A percentile compares a stretch with the other conserved stretches of the same genome.
Evolutionary conservation across 2,329 filamentous ascomycete species (phyloP).

Genomic region (Colletotrichum sojae): DNA sequence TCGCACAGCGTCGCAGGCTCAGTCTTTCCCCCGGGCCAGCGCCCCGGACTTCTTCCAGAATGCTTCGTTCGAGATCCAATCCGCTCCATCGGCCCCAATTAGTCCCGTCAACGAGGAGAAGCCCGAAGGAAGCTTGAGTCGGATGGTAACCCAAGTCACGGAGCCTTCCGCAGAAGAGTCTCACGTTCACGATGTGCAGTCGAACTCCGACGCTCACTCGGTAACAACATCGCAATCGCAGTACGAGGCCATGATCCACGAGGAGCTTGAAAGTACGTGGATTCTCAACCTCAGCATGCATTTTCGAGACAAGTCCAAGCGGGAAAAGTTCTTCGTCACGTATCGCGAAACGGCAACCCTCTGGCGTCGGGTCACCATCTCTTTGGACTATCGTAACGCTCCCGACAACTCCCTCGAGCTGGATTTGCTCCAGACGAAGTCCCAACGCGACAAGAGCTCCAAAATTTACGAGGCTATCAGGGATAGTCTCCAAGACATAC

Average conservation of each 20-base stretch:
- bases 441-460: constrained; percentile 91
- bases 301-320: constrained; percentile 90
- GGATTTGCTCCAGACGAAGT: constrained; percentile 82
- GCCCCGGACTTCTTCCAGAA: constrained; percentile 61
- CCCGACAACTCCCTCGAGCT: constrained; percentile 86
- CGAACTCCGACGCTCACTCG: constrained; percentile 60
- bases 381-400: constrained; percentile 90
- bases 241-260: constrained; percentile 77
- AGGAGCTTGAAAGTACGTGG: constrained; percentile 90
- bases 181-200: constrained; percentile 49
- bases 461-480: constrained; percentile 96
- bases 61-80: constrained; percentile 45
- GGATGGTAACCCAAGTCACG: constrained; percentile 42
- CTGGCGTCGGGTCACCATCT: constrained; percentile 93
- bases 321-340: constrained; percentile 98
- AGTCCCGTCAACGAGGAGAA: constrained; percentile 51
- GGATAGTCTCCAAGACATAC: constrained; percentile 91
- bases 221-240: constrained; percentile 61
- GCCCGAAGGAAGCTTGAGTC: constrained; percentile 44
- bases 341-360: constrained; percentile 83
- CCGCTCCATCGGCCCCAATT: constrained; percentile 48
- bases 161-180: constrained; percentile 18
- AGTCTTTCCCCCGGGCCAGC: constrained; percentile 61
- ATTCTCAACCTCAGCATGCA: constrained; percentile 99
- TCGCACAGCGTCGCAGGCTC: constrained; percentile 51